Conservation (phyloP, 495 filamentous ascomycete genomes). For the Neurospora sp. region DNA sequence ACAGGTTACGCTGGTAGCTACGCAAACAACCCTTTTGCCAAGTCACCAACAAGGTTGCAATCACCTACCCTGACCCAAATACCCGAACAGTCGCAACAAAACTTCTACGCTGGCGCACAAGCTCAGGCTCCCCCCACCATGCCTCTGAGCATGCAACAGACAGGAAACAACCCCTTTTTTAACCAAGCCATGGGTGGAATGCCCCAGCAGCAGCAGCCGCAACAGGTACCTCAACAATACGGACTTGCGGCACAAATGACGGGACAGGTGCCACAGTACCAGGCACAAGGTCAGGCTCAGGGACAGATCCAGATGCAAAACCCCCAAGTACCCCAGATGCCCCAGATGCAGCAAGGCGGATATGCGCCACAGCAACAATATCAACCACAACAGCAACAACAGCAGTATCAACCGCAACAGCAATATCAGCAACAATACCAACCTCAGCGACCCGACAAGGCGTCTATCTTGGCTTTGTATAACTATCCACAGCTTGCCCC, state of each 20-base stretch:
- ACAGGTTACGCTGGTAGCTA: constrained; percentile 17
- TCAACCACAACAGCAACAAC: constrained; percentile 16
- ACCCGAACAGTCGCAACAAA: constrained; percentile 42
- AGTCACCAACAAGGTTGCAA: constrained; percentile 35
- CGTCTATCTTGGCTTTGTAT: constrained; percentile 80
- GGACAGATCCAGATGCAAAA: constrained; percentile 21
- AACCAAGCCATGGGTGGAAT: constrained; percentile 21
- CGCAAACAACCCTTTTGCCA: constrained; percentile 35
- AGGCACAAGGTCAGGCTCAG: constrained; percentile 22
- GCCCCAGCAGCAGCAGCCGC: constrained; percentile 24
- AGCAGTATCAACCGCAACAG: constrained; percentile 21
- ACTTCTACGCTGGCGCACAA: constrained; percentile 25
- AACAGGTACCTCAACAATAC: constrained; percentile 22
- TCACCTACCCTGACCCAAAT: constrained; percentile 38
- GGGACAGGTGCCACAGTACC: constrained; percentile 13
- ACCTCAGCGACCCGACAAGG: constrained; percentile 53
- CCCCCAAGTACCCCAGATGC: background rate
- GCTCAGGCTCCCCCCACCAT: constrained; percentile 7
- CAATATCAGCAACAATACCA: constrained; percentile 21
- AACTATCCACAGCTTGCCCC: constrained; percentile 66
- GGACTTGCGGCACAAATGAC: constrained; percentile 11
- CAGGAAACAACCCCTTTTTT: constrained; percentile 47
- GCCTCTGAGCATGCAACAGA: constrained; percentile 25
- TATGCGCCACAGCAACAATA: background rate
- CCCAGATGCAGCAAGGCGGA: background rate